A percentile compares a stretch with the other conserved stretches of the same genome.
phyloP scores from a whole-genome alignment of 108 stramenopile genomes.

The Hondaea fermentalgiana region DNA sequence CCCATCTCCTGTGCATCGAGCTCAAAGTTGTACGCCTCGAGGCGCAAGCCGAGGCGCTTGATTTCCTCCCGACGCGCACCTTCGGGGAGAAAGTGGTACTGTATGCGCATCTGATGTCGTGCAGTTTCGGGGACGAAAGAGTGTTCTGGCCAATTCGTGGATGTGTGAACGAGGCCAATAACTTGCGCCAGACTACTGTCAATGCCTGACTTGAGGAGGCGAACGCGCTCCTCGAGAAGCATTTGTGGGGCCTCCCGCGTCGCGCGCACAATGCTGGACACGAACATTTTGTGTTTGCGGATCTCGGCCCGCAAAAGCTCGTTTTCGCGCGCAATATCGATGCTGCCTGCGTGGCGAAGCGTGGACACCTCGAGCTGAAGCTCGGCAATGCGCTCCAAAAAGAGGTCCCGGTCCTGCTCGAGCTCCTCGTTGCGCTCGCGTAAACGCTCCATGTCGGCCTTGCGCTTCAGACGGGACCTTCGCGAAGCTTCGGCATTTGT shows the following conservation, averaged over 20 bases:
- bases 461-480: background rate
- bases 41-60: background rate
- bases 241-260: background rate
- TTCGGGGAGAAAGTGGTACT: background rate
- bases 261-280: background rate
- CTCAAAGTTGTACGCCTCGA: background rate
- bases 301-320: background rate
- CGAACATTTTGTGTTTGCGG: constrained; percentile 12
- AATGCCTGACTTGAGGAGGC: background rate
- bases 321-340: background rate
- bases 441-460: background rate
- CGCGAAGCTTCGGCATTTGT: background rate
- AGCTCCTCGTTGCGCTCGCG: constrained; percentile 6
- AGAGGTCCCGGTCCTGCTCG: background rate
- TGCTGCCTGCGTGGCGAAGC: background rate
- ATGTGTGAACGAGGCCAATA: background rate
- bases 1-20: background rate
- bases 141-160: background rate
- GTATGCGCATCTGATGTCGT: background rate
- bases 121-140: background rate
- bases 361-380: background rate
- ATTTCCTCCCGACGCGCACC: background rate
- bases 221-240: background rate
- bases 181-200: background rate
- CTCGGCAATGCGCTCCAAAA: background rate